phyloP scores from a whole-genome alignment of 2,329 filamentous ascomycete genomes.

The Ambrosiella xylebori region DNA sequence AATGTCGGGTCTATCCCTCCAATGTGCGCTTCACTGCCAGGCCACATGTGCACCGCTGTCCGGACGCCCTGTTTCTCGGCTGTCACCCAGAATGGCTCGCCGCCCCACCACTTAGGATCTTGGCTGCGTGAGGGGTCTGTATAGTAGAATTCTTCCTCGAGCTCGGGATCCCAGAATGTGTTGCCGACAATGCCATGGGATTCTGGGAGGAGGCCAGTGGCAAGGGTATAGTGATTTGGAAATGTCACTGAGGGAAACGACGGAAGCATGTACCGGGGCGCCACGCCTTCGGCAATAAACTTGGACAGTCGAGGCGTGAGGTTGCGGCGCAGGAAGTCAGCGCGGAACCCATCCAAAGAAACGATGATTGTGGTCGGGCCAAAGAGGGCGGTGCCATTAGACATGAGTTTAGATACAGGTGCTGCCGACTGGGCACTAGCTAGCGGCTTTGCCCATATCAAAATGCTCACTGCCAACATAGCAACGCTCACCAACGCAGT shows the following conservation, averaged over 20 bases:
- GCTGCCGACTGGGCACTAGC: not conserved
- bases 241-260: conserved; percentile 96
- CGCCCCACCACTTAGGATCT: conserved; percentile 84
- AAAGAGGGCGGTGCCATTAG: conserved; percentile 80
- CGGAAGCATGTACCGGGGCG: conserved; percentile 79
- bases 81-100: conserved; percentile 85
- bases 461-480: conserved; percentile 16
- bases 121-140: conserved; percentile 60
- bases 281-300: conserved; percentile 69
- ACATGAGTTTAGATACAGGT: conserved; percentile 23
- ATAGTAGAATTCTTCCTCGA: conserved; percentile 72
- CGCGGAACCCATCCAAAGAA: conserved; percentile 87
- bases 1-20: conserved; percentile 57
- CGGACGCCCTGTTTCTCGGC: conserved; percentile 67
- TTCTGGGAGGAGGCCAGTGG: conserved; percentile 83
- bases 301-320: conserved; percentile 68
- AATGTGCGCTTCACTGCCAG: conserved; percentile 80
- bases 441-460: conserved; percentile 6
- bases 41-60: conserved; percentile 95
- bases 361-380: conserved; percentile 84
- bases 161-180: conserved; percentile 72
- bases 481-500: conserved; percentile 29
- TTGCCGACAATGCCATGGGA: conserved; percentile 88
- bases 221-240: conserved; percentile 86
- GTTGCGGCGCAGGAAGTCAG: conserved; percentile 72